phyloP scores from a whole-genome alignment of 2,329 filamentous ascomycete species.

The Cercospora brassicicola region DNA sequence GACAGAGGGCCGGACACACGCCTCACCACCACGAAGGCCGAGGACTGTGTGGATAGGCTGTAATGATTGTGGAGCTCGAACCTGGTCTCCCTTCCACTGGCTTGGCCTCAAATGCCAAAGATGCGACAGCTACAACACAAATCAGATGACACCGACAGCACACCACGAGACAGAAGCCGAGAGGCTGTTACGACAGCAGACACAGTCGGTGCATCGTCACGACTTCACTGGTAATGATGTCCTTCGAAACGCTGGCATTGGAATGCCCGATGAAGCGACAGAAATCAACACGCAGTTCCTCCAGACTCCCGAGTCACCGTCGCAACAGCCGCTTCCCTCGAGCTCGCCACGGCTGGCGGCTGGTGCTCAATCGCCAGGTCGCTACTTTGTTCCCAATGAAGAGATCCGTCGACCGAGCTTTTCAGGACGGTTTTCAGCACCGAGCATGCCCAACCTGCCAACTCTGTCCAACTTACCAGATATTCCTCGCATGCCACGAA shows the following conservation, averaged over 20 bases:
- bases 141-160: slow-evolving; percentile 49
- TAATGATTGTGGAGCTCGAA: slow-evolving; percentile 91
- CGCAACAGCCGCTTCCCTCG: slow-evolving; percentile 14
- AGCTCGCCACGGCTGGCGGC: slow-evolving; percentile 25
- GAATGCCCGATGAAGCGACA: slow-evolving; percentile 27
- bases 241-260: slow-evolving; percentile 38
- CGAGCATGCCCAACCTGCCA: slow-evolving; percentile 35
- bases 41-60: slow-evolving; percentile 75
- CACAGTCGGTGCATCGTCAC: slow-evolving; percentile 34
- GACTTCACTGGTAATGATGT: slow-evolving; percentile 41
- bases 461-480: slow-evolving; percentile 26
- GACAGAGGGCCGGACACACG: slow-evolving; percentile 3
- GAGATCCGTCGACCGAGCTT: slow-evolving; percentile 33
- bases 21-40: slow-evolving; percentile 25
- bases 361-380: slow-evolving; percentile 33
- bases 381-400: slow-evolving; percentile 38
- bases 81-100: slow-evolving; percentile 88
- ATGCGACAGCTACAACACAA: slow-evolving; percentile 57
- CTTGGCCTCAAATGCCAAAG: slow-evolving; percentile 81
- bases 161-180: slow-evolving; percentile 40
- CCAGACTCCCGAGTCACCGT: slow-evolving; percentile 23
- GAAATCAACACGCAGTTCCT: slow-evolving; percentile 22
- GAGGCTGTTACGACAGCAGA: slow-evolving; percentile 34
- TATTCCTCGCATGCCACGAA: slow-evolving; percentile 35
- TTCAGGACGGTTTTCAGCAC: slow-evolving; percentile 32